Base-by-base conservation (phyloP, 768 basidiomycete species). In the Trametes cubensis region DNA sequence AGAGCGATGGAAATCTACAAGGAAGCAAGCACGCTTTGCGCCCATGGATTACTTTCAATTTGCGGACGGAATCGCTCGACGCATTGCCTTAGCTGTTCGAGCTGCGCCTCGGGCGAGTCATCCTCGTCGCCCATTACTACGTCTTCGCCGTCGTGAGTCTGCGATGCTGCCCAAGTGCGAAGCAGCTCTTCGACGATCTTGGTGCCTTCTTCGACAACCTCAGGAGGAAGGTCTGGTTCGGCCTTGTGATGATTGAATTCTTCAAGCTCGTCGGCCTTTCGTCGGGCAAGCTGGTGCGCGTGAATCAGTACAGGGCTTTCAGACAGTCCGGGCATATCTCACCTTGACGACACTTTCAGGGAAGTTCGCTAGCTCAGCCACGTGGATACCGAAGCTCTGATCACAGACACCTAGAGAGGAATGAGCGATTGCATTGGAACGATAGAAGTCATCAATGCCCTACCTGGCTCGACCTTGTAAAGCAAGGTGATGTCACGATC, bases 351-450 rank as follows among this genome's bases (percentile, higher is more conserved):
- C 95, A 65, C 87, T 90, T 62, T 95, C 92, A 0, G 97, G 97
- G 75, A 99, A 99, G 74, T 98, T 95, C 4, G 96, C 96, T n/a
- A 98, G 79, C 72, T 94, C 84, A 0, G 97, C 97, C 17, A 99
- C 97, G 68, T 98, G 95, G 28, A 99, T 98, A 75, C 96, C 97
- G 70, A 98, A 98, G 71, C 94, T 96, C 75, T 98, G 96, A 72
- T 98, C 96, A 47, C 92, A 94, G 21, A 97, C 83, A 15, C 94
- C 93, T 93, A 60, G 5, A 4, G 17, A 25, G 39, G 14, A 34
- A 15, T 28, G 10, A 28, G 18, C 6, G 17, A 58, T 8, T 4
- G 15, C 28, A 42, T 11, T 11, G 13, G 39, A 55, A 30, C 15
- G 48, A 10, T 11, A 14, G 20, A 15, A 3, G 10, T 4, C 10